Evolutionary conservation across 768 basidiomycete species (phyloP).

Genomic region (Psilocybe cyanescens): DNA sequence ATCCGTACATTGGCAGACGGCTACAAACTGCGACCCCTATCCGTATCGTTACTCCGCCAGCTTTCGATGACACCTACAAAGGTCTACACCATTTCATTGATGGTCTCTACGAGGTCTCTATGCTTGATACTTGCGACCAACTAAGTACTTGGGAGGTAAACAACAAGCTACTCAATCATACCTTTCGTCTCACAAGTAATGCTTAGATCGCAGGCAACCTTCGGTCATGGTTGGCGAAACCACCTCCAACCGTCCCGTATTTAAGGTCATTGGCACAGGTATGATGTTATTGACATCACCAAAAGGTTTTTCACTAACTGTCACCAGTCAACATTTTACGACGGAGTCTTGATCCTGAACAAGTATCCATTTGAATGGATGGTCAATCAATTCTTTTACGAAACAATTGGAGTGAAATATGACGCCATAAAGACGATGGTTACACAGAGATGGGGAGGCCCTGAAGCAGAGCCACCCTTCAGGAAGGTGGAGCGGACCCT

Average conservation of each 20-base stretch:
- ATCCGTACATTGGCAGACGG: constrained; percentile 67
- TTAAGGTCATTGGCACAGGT: constrained; percentile 71
- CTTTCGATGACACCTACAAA: constrained; percentile 55
- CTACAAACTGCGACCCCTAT: constrained; percentile 72
- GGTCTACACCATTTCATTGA: constrained; percentile 52
- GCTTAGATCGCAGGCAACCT: constrained; percentile 52
- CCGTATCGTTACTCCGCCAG: constrained; percentile 56
- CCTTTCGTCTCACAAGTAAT: neutral
- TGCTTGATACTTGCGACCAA: constrained; percentile 45
- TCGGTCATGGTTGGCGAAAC: constrained; percentile 47
- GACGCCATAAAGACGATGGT: constrained; percentile 44
- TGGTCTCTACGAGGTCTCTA: constrained; percentile 56
- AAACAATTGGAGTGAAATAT: constrained; percentile 63
- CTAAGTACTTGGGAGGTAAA: constrained; percentile 69
- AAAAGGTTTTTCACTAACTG: neutral
- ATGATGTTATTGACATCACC: constrained; percentile 13
- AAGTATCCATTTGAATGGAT: constrained; percentile 56
- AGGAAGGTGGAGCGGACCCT: constrained; percentile 42
- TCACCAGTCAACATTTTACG: constrained; percentile 58
- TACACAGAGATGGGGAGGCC: constrained; percentile 39
- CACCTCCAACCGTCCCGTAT: constrained; percentile 52
- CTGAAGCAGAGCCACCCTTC: constrained; percentile 37
- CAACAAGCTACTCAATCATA: neutral
- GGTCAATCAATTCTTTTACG: constrained; percentile 65
- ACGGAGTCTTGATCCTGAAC: constrained; percentile 57